Evolutionary conservation across 768 basidiomycete species (phyloP).

Genomic region (Tephrocybe sp.): DNA sequence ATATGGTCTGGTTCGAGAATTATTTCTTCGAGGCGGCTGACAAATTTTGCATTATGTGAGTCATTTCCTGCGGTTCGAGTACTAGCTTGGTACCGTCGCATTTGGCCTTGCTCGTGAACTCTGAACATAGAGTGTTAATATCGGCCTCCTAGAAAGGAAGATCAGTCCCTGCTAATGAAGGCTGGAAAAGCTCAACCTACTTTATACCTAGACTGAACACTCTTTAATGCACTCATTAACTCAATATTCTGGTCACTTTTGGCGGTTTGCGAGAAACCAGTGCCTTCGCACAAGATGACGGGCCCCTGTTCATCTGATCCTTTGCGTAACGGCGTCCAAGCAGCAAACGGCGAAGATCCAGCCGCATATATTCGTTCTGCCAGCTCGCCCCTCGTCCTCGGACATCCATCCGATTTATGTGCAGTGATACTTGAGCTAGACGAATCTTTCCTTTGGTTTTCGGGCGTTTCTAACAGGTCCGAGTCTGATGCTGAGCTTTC

Average conservation of each 20-base stretch:
- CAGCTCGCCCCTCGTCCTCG: slow-evolving; percentile 54
- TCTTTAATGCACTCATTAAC: slow-evolving; percentile 76
- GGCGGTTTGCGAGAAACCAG: slow-evolving; percentile 65
- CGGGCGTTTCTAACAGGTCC: slow-evolving; percentile 17
- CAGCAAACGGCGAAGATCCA: slow-evolving; percentile 66
- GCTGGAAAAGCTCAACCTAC: slow-evolving; percentile 37
- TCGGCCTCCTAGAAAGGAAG: slow-evolving; percentile 56
- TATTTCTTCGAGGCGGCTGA: slow-evolving; percentile 20
- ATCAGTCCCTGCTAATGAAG: slow-evolving; percentile 4
- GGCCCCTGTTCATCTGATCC: slow-evolving; percentile 42
- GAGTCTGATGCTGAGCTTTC: slow-evolving; percentile 30
- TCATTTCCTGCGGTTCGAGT: slow-evolving; percentile 54
- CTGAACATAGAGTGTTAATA: slow-evolving; percentile 73
- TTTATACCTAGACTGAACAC: slow-evolving; percentile 72
- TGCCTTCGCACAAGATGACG: slow-evolving; percentile 64
- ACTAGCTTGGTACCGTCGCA: slow-evolving; percentile 87
- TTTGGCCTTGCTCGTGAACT: slow-evolving; percentile 78
- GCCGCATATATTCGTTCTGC: slow-evolving; percentile 43
- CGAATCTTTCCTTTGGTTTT: slow-evolving; percentile 13
- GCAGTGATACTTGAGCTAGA: background rate
- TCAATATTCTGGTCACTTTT: slow-evolving; percentile 75
- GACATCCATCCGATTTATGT: slow-evolving; percentile 30
- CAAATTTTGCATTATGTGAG: slow-evolving; percentile 44
- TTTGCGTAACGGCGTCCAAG: slow-evolving; percentile 38
- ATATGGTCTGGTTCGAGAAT: background rate